These are phyloP conservation scores for Dactylellina cionopaga DNA, from an alignment of 2,329 filamentous ascomycete genomes.

Conservation along the genomic window DNA sequence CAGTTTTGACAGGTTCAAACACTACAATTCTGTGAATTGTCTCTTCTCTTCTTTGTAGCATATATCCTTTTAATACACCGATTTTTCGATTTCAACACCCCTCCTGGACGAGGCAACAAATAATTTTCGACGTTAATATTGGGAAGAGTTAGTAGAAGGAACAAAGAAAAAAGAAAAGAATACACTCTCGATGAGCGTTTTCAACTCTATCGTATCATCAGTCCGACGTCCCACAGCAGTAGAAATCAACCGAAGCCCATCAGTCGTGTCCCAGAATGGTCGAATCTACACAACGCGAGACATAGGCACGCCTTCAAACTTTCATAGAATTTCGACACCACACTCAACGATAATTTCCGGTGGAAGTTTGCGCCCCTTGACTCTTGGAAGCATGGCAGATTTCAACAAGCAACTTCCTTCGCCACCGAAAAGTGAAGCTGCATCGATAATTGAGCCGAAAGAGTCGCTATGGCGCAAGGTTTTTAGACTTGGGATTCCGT, in stretches of 20 bases:
- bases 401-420: slow-evolving; percentile 46
- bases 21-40: slow-evolving; percentile 40
- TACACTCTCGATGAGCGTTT: slow-evolving; percentile 25
- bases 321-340: slow-evolving; percentile 21
- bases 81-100: slow-evolving; percentile 22
- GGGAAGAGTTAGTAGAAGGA: too few species aligned
- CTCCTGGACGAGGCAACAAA: slow-evolving; percentile 49
- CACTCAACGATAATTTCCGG: slow-evolving; percentile 1
- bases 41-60: slow-evolving; percentile 4
- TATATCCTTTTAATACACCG: neutral
- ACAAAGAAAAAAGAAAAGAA: neutral
- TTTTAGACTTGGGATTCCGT: slow-evolving; percentile 27
- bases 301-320: slow-evolving; percentile 21
- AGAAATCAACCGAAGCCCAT: slow-evolving; percentile 40
- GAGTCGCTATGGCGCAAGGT: slow-evolving; percentile 37
- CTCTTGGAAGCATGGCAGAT: slow-evolving; percentile 24
- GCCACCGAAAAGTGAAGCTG: slow-evolving; percentile 26
- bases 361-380: slow-evolving; percentile 34
- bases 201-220: slow-evolving; percentile 34
- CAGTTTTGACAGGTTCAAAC: slow-evolving; percentile 38
- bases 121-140: neutral
- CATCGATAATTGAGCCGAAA: slow-evolving; percentile 13
- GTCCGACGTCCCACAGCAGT: slow-evolving; percentile 33
- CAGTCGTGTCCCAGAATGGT: slow-evolving; percentile 20
- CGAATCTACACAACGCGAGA: slow-evolving; percentile 19